Percentiles rank a stretch among this genome's conserved stretches.
Conservation (phyloP, 2,329 filamentous ascomycete genomes). For the Penicillium sp. region DNA sequence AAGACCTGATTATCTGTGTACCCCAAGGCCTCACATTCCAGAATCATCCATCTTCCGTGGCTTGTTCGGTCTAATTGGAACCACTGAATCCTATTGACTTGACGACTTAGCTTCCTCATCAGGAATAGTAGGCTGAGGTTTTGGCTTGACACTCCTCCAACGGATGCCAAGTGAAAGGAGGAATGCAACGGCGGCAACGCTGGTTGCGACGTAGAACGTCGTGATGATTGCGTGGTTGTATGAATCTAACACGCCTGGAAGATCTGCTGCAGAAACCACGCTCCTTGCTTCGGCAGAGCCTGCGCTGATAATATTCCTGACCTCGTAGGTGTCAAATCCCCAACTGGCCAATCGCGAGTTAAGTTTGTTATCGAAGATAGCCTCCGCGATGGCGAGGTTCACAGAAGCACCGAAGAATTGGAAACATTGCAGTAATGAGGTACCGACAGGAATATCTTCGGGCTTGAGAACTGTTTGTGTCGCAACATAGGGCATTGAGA, state of each 20-base stretch:
- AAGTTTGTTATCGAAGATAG: not conserved
- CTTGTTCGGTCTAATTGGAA: not conserved
- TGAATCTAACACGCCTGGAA: not conserved
- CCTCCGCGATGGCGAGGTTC: not conserved
- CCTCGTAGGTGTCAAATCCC: not conserved
- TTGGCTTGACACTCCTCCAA: not conserved
- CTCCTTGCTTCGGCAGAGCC: not conserved
- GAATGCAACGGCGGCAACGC: not conserved
- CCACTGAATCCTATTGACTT: not conserved
- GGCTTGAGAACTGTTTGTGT: not conserved
- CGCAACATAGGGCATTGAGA: slow-evolving; percentile 10
- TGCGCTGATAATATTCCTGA: not conserved
- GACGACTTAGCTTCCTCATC: not conserved
- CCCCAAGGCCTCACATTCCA: not conserved
- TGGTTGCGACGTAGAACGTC: not conserved
- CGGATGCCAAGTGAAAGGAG: not conserved
- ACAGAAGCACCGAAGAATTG: not conserved
- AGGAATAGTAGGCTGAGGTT: not conserved
- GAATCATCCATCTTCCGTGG: not conserved
- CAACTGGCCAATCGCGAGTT: not conserved
- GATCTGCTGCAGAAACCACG: not conserved
- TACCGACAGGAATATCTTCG: not conserved
- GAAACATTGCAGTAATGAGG: not conserved
- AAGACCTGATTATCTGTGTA: not conserved
- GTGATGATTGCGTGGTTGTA: not conserved